Base-by-base conservation (phyloP, 2,329 filamentous ascomycete species). In the Magnaporthiopsis poae region DNA sequence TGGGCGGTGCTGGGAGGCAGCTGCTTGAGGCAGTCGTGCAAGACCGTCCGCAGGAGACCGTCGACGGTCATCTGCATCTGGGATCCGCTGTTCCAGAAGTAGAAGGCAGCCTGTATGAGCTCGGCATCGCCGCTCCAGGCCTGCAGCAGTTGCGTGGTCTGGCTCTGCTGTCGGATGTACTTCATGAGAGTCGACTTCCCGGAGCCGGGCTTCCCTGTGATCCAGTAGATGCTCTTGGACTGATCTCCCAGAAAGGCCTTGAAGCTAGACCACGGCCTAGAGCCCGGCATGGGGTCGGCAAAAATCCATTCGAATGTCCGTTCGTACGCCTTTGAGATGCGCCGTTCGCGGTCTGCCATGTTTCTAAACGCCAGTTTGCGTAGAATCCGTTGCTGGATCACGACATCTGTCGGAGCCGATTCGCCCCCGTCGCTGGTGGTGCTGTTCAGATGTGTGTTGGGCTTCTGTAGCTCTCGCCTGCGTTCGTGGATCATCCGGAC, bases 171-270 rank as follows among this genome's bases (percentile, higher is more conserved):
- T 11, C 18, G 11, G 31, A 71, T 62, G 36, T 66, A 71, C 60
- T 71, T 71, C 59, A 71, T 68, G 52, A 70, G 63, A 13, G 69
- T 70, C 2, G 69, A 69, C 36, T 70, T 70, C 9, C 69, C 69
- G 1, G 67, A 33, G 3, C 71, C 71, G 1, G 69, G 67, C 61
- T 71, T 72, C 1, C 70, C 69, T 0, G 67, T 68, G 2, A 71
- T 68, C 70, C 69, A 71, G 63, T 69, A 71, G 2, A 68, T 60
- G 7, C 62, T 15, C 7, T 63, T 29, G 3, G 66, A 63, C 3
- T 59, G 7, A 2, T 65, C 35, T 21, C 60, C 31, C 3, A 69
- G 39, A 67, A 67, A 70, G 13, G 35, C 25, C 9, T 65, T 15
- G 52, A 68, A 68, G 63, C 56, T 65, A 27, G 63, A 62, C 65